Evolutionary conservation across 768 basidiomycete species (phyloP).

Genomic region (Tulasnella sp.): DNA sequence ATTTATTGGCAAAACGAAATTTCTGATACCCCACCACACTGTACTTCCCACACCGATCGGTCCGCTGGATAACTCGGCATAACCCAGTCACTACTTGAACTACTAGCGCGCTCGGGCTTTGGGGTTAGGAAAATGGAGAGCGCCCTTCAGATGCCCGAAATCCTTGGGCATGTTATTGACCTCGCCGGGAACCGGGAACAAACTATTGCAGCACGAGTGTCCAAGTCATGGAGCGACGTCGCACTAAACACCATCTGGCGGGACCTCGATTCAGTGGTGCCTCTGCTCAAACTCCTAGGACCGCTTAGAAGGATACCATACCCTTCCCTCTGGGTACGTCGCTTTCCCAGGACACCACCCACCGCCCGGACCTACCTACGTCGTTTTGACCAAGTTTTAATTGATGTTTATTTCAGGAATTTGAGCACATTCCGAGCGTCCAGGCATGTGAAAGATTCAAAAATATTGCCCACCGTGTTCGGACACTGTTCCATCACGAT

Average conservation of each 20-base stretch:
- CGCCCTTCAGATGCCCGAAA: constrained; percentile 6
- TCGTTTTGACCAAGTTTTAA: neutral
- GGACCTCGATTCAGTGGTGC: constrained; percentile 4
- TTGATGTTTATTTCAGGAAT: neutral
- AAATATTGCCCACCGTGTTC: constrained; percentile 4
- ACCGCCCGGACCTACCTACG: neutral
- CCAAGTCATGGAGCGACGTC: constrained; percentile 1
- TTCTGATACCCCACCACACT: too few species aligned
- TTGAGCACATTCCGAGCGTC: constrained; percentile 7
- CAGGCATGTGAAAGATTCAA: constrained; percentile 4
- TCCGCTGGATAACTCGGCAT: too few species aligned
- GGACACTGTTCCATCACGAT: constrained; percentile 1
- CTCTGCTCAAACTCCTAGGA: neutral
- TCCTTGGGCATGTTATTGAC: neutral
- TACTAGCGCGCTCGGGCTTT: too few species aligned
- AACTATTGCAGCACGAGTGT: neutral
- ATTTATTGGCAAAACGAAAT: too few species aligned
- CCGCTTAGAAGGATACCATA: constrained; percentile 12
- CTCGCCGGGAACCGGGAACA: neutral
- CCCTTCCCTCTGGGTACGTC: constrained; percentile 9
- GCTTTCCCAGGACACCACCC: neutral
- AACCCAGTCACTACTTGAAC: too few species aligned
- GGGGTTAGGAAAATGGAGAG: constrained; percentile 3
- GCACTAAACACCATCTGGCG: constrained; percentile 11
- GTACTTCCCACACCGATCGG: too few species aligned